A percentile compares a stretch with the other conserved stretches of the same genome.
Evolutionary conservation across 768 basidiomycete genomes (phyloP).

Genomic region (Hydnum rufescens): DNA sequence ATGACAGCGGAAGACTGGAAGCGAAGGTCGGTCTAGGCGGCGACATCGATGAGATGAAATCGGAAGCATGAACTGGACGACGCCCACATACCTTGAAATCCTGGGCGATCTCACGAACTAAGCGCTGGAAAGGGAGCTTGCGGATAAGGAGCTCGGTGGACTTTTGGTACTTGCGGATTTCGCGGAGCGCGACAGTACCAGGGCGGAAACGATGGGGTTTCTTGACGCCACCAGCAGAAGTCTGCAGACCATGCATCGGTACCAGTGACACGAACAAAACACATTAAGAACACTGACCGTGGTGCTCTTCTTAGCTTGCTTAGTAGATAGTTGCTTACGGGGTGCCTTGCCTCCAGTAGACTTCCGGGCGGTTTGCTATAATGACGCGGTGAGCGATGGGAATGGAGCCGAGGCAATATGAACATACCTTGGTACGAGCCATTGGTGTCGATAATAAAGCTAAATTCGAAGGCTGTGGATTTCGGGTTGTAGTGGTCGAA

Average conservation of each 20-base stretch:
- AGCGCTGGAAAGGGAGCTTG: conserved; percentile 47
- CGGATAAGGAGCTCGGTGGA: conserved; percentile 44
- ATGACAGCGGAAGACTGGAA: conserved; percentile 32
- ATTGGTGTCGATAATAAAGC: conserved; percentile 1
- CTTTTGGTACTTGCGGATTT: conserved; percentile 35
- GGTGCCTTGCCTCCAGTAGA: conserved; percentile 15
- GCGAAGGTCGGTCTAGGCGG: conserved; percentile 29
- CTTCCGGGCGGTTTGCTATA: conserved; percentile 10
- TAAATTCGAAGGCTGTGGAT: no score
- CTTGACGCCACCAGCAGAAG: conserved; percentile 20
- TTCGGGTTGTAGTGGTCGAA: not conserved
- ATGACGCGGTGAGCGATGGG: not conserved
- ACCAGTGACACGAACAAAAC: conserved; percentile 5
- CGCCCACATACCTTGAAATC: conserved; percentile 38
- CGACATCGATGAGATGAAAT: conserved; percentile 22
- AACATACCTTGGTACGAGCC: conserved; percentile 10
- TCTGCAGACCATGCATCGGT: not conserved
- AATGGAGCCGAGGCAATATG: not conserved
- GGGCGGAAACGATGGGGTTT: conserved; percentile 26
- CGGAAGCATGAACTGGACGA: conserved; percentile 13
- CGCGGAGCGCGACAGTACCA: conserved; percentile 28
- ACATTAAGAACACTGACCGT: conserved; percentile 8
- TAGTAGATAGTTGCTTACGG: conserved; percentile 26
- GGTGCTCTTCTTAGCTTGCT: conserved; percentile 26
- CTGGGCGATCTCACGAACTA: conserved; percentile 65